Conservation (phyloP, 257 asterid genomes). For the Dorcoceras hygrometricum region DNA sequence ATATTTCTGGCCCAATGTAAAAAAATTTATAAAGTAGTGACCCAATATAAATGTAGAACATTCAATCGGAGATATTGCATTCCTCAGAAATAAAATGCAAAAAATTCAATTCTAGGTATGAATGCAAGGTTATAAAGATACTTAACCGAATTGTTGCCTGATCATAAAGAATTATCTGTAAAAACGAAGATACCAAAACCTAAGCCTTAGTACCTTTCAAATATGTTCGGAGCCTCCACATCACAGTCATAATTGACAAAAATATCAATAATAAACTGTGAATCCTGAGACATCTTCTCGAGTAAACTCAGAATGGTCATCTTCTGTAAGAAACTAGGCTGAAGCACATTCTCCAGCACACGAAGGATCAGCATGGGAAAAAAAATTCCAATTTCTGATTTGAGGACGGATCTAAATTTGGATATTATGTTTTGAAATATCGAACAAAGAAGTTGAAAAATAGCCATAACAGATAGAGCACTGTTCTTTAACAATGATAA, state of each 20-base stretch:
- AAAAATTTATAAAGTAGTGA: no score
- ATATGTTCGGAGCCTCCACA: constrained; percentile 96
- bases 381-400: constrained; percentile 94
- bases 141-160: neutral
- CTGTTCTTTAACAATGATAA: constrained; percentile 58
- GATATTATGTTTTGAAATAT: constrained; percentile 57
- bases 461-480: constrained; percentile 56
- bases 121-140: constrained; percentile 9
- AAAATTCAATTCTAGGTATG: neutral
- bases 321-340: constrained; percentile 98
- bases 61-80: no score
- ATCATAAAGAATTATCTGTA: no score
- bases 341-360: constrained; percentile 95
- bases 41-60: no score
- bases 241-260: constrained; percentile 98
- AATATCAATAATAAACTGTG: constrained; percentile 75
- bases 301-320: constrained; percentile 85
- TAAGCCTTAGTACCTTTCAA: constrained; percentile 69
- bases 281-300: constrained; percentile 77
- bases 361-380: constrained; percentile 97
- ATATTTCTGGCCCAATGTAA: no score
- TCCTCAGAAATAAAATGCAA: no score
- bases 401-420: constrained; percentile 83
- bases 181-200: neutral
- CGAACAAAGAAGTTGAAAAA: constrained; percentile 49